Base-by-base conservation (phyloP, 148 eudicot species). In the Heliamphora exappendiculata region DNA sequence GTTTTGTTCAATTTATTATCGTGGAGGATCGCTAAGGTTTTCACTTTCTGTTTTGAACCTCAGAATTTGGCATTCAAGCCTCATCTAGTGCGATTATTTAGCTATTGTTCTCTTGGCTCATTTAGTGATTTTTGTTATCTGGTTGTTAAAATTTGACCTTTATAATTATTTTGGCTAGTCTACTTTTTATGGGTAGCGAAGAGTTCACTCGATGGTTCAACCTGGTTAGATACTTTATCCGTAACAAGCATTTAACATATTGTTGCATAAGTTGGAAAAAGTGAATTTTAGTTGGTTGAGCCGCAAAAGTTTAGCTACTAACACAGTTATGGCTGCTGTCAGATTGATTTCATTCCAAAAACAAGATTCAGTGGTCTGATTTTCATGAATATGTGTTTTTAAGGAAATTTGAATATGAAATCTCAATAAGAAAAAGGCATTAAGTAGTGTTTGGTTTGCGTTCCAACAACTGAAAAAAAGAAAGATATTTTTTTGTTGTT, bases 361-460 rank as follows among this genome's bases (percentile, higher is more conserved):
- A 79, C 33, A 82, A 31, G 22, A 57, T 49, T 10, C 1, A 24
- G 78, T 66, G 75, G 36, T 34, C 51, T 70, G 16, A 17, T 0
- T n/a, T 78, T 71, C 50, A 36, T 55, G n/a, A 55, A n/a, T 57
- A 71, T 13, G 36, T 50, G 26, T 20, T 36, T 50, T 36, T 34
- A 49, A 49, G 22, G 74, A 31, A n/a, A 19, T 33, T 29, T 7
- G 60, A 33, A 50, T 50, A 17, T 33, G 28, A 17, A 50, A 50
- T 50, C 28, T 33, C 44, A 17, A 50, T 13, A 10, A 33, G 60
- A 60, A 49, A 34, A 33, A 17, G 44, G 42, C 19, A 14, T 71
- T 34, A 7, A 9, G 13, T n/a, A 37, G 29, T 24, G 29, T 4
- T n/a, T 41, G 8, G 2, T 67, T 67, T 49, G 55, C 39, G n/a